Evolutionary conservation across 1,284 basidiomycete species (phyloP), one percentile per base, ranked within the genome.

Genomic region (Malassezia nana): DNA sequence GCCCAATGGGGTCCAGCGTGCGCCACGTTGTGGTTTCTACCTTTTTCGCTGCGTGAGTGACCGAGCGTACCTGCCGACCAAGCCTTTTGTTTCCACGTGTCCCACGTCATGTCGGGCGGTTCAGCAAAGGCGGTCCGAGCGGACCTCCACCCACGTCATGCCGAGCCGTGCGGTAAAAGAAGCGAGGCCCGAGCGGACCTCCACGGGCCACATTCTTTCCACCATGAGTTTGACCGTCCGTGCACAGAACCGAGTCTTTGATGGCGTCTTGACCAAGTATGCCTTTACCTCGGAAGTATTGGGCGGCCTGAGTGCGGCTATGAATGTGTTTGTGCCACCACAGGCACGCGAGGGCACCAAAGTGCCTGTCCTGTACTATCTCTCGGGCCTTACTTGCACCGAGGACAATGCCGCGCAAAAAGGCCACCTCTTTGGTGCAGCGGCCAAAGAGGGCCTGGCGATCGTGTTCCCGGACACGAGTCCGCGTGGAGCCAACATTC

Each of bases 381-480:
- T 99, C 42, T 84, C 91, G 2, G 92, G 92, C 2, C 75, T 99
- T 52, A 90, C 88, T 0, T 98, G 94, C 76, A 96, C 84, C 13
- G 94, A 96, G 75, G 92, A 96, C 74, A 96, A 88, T 56, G 92
- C 84, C 4, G 67, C 67, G 5, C 69, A 74, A 47, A 74, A 74
- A 52, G 71, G 64, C 28, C 58, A 55, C 25, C 60, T 74, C 33
- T 70, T 70, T 45, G 44, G 42, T 16, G 63, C 64, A 6, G 71
- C 71, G 3, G 62, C 63, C 1, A 25, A 58, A n/a, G 49, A 59
- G 52, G 64, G 85, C 4, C 84, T 99, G 54, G 91, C 92, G 0
- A 77, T 98, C 44, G 82, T 98, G 35, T 94, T 95, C 75, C 89
- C 94, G 0, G 94, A 99, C 73, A 98, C 94, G 0, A 89, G 86